phyloP scores from a whole-genome alignment of 495 filamentous ascomycete species.

The Zalerion maritima region DNA sequence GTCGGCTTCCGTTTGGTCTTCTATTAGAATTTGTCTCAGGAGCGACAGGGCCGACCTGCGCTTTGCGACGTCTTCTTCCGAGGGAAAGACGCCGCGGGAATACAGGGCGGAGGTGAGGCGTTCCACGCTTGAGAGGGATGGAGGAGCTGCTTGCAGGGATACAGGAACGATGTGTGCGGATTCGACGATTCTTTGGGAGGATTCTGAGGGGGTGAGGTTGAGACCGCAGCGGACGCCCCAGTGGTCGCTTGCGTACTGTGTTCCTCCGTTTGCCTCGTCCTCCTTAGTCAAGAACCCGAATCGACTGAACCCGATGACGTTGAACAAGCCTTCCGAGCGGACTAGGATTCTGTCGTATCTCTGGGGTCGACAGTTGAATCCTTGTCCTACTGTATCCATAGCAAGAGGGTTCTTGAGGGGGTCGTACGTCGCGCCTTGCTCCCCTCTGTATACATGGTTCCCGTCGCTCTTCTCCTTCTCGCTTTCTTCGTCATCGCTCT shows the following conservation, averaged over 20 bases:
- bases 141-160: slow-evolving; percentile 9
- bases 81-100: slow-evolving; percentile 24
- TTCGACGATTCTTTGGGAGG: not conserved
- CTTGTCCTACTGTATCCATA: slow-evolving; percentile 22
- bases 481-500: slow-evolving; percentile 8
- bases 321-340: slow-evolving; percentile 20
- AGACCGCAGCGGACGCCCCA: slow-evolving; percentile 37
- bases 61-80: slow-evolving; percentile 19
- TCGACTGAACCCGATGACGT: slow-evolving; percentile 24
- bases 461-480: slow-evolving; percentile 6
- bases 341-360: slow-evolving; percentile 43
- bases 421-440: slow-evolving; percentile 44
- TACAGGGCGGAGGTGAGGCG: slow-evolving; percentile 14
- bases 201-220: slow-evolving; percentile 8
- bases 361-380: slow-evolving; percentile 35
- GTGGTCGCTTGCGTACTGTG: slow-evolving; percentile 37
- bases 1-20: slow-evolving; percentile 6
- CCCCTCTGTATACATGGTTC: slow-evolving; percentile 25
- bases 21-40: slow-evolving; percentile 25
- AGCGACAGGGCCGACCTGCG: slow-evolving; percentile 28
- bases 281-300: slow-evolving; percentile 28
- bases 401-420: slow-evolving; percentile 35
- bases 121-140: slow-evolving; percentile 8
- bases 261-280: slow-evolving; percentile 3
- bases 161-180: slow-evolving; percentile 13